Evolutionary conservation across 2,329 filamentous ascomycete genomes (phyloP), one percentile per base, ranked within the genome.

Genomic region (Fusarium multiceps): DNA sequence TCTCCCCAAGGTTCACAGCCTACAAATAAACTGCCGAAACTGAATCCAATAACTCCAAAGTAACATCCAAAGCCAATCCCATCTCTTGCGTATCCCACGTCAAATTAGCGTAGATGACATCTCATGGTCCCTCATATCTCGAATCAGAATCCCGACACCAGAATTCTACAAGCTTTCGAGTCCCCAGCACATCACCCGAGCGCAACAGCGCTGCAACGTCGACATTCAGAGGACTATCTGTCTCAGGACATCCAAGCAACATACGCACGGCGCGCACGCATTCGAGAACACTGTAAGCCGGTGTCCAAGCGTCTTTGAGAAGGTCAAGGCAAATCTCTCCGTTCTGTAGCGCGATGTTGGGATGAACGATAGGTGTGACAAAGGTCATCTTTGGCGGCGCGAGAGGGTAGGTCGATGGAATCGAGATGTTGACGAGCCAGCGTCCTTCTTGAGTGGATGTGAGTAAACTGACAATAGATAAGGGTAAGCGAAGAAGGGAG

Each of bases 291-390:
- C 91, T 94, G 80, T 97, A 96, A 20, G 93, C 90, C 2, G 94
- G 93, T 63, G 92, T 92, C 95, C 95, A 98, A 20, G 87, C 87
- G 58, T 90, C 87, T 76, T 87, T 87, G 63, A 99, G 85, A 67
- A 98, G 86, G 77, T 98, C 96, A 28, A 98, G 88, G 80, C 96
- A 99, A 77, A 99, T 96, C 81, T 98, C 94, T 73, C 96, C 96
- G 4, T 89, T 94, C 72, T 86, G 74, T 68, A 87, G 83, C 55
- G 84, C 83, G 32, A 89, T 89, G 80, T 98, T 98, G 49, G 94
- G 90, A 82, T 97, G 94, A 75, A 93, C 92, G 71, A 97, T 89
- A 67, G 89, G 89, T 37, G 94, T 99, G n/a, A 86, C 82, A 83
- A 99, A 99, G 61, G 82, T 85, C 71, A 99, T 90, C 42, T 84